Evolutionary conservation across 257 asterid genomes (phyloP), one percentile per base, ranked within the genome.

Genomic region (Rhazya stricta): DNA sequence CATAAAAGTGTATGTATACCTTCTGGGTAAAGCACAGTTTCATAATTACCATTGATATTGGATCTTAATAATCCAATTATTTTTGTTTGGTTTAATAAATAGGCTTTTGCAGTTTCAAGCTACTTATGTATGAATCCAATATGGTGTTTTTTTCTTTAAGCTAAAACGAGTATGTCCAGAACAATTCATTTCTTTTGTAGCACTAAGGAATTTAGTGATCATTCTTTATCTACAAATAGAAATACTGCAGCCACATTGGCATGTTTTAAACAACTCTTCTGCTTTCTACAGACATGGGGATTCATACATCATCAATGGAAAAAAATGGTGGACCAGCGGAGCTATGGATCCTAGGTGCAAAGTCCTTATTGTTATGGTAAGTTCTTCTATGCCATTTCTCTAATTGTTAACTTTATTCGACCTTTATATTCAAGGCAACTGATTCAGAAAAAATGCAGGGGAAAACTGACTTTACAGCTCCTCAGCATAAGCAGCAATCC

Each of bases 321-420:
- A 83, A 65, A 94, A 94, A 81, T 94, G 99, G 99, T 94, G 98
- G 99, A 91, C 98, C 7, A 92, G 97, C 41, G 99, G 99, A 78
- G 99, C 99, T 81, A 92, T 94, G 99, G 98, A 94, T 85, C 99
- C 98, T 60, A 79, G 99, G 89, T 94, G 99, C 86, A 88, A 88
- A 80, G 71, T 94, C 80, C 97, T 94, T 79, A 89, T 94, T 58
- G 92, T 92, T 78, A 94, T 94, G 98, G 99, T 94, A 79, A 83
- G 91, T 82, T 74, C 75, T 69, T 37, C 36, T 32, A 63, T 50
- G 21, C 36, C 27, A 6, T 66, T 39, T 32, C 11, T 30, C 45
- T 1, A 41, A 37, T 21, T 15, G 51, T 57, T 29, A 41, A 16
- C 11, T 62, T 32, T 65, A 41, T 71, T 75, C 51, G 15, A 30